Evolutionary conservation across 148 eudicot species (phyloP).

Genomic region (Cornus suecica): DNA sequence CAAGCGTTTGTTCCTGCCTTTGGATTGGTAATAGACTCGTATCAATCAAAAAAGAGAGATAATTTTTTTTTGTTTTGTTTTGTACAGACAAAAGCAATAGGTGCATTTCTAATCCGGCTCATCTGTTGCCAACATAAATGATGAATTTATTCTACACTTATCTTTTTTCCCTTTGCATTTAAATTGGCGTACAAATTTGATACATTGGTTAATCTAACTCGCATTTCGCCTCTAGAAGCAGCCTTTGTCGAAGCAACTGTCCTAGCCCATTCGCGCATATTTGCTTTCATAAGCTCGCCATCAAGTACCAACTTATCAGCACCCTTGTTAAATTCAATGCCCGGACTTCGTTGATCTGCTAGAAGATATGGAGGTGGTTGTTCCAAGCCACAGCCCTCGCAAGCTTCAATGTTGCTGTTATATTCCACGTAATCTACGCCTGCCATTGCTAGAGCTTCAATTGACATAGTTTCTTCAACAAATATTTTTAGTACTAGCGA

Average conservation of each 20-base stretch:
- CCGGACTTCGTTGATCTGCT: constrained; percentile 8
- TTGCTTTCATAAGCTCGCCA: background rate
- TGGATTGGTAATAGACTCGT: no score
- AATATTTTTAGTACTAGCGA: no score
- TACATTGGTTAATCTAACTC: background rate
- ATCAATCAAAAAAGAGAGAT: no score
- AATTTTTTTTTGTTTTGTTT: no score
- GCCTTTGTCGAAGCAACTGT: background rate
- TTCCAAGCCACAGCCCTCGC: constrained; percentile 16
- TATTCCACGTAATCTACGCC: constrained; percentile 29
- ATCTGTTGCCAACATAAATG: no score
- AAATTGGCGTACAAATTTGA: background rate
- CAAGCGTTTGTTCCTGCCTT: no score
- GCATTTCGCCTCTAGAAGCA: background rate
- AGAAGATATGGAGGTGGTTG: constrained; percentile 23
- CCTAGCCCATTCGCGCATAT: background rate
- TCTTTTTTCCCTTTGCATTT: background rate
- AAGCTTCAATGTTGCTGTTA: constrained; percentile 11
- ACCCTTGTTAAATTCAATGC: no score
- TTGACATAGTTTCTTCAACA: constrained; percentile 17
- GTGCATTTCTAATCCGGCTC: no score
- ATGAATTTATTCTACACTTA: no score
- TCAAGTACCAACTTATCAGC: no score
- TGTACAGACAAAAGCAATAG: no score
- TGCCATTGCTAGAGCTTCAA: constrained; percentile 46